Evolutionary conservation across 148 eudicot species (phyloP).

Genomic region (Rhododendron ovatum): DNA sequence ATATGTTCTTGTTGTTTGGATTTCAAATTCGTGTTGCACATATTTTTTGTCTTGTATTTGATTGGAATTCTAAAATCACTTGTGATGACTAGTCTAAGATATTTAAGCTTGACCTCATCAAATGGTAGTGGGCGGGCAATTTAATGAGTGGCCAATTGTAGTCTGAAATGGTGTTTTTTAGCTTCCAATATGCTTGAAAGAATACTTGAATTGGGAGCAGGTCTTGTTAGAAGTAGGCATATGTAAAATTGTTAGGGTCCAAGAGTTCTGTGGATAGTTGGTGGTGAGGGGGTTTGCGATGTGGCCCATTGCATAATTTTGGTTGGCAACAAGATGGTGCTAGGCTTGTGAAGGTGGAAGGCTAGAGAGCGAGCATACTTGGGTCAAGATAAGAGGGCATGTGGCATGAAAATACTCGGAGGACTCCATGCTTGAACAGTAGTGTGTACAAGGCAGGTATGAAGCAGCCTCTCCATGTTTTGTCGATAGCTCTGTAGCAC

Average conservation of each 20-base stretch:
- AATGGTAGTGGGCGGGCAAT: not conserved
- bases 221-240: not conserved
- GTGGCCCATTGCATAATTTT: not conserved
- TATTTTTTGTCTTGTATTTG: not conserved
- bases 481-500: not conserved
- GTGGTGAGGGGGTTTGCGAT: not conserved
- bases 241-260: not conserved
- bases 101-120: not conserved
- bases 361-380: not conserved
- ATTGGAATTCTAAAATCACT: not conserved
- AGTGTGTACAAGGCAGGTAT: not conserved
- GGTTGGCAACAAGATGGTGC: not conserved
- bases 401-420: not conserved
- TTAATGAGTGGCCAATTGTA: not conserved
- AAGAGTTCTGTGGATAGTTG: not conserved
- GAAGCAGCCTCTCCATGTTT: not conserved
- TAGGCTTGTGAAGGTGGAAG: not conserved
- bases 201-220: not conserved
- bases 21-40: not conserved
- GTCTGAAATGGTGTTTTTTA: not conserved
- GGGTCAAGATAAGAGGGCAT: not conserved
- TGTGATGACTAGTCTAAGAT: not conserved
- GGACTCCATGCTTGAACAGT: not conserved
- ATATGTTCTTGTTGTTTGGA: not conserved
- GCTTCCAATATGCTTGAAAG: not conserved